Base-by-base conservation (phyloP, 1,139 yeast genomes). In the Geotrichum australiense region DNA sequence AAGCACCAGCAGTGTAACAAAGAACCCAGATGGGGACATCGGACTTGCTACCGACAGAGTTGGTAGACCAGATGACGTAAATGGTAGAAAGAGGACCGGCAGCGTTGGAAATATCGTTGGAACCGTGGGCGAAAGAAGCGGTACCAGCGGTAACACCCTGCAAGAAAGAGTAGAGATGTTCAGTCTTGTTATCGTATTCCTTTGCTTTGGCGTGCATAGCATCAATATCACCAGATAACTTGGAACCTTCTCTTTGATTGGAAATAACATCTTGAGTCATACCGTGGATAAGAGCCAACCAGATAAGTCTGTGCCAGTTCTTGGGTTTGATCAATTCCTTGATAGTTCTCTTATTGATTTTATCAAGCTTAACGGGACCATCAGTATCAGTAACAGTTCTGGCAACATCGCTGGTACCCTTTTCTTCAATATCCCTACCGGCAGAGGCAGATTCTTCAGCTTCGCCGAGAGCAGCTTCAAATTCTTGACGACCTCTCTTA, bases 21-120 rank as follows among this genome's bases (percentile, higher is more conserved):
- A 81, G 69, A 47, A 80, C 72, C 91, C 91, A 81, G 36, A 74
- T 58, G 35, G 91, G 91, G 35, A 79, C 84, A 8, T 70, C 74
- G 23, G 81, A 64, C 58, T 78, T 74, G 3, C 60, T 40, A 12
- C 64, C 63, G 34, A 68, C 66, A 4, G 65, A 57, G 56, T 78
- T 77, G 36, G 76, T 62, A 12, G 61, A 62, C 86, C 87, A 81
- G 18, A 78, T 69, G 41, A 70, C 62, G 58, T 78, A 81, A 25
- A 80, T 73, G 20, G 87, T 72, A 28, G 87, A 66, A 54, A 80
- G 68, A 25, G 91, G 91, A 52, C 86, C 91, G 27, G 84, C 75
- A 31, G 91, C 89, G 55, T 81, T 81, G 40, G 89, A 73, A 51
- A 82, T 79, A 64, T 81, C 93, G 58, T 81, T 82, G 34, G 91